Base-by-base conservation (phyloP, 441 rosid genomes). In the Erysimum pusillum region DNA sequence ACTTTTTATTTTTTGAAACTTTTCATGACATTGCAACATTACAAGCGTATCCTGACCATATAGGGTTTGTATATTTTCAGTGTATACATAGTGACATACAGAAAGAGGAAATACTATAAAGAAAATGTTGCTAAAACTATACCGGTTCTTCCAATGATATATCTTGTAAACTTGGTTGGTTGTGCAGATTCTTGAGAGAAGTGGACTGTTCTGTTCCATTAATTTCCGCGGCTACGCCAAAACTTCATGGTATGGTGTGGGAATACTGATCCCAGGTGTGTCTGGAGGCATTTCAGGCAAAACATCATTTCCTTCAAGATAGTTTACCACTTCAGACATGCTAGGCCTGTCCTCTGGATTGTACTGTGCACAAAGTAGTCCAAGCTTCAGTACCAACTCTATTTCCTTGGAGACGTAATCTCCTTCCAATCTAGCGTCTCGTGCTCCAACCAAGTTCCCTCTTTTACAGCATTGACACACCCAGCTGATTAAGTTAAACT, bases 371-470 rank as follows among this genome's bases (percentile, higher is more conserved):
- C 90, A 89, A 14, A 89, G 73, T 67, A 88, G 61, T 13, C 91
- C 93, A 17, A 91, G 80, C 74, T 84, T 88, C 67, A 91, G 64
- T 69, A 89, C 87, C 73, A 83, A 45, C 76, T 86, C 89, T 63
- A 87, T 82, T 71, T 91, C 91, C 45, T 88, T 81, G 39, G 20
- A 59, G 38, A 62, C 82, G 18, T 76, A 88, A 14, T 80, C 75
- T 25, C 77, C 87, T 61, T 83, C 89, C 74, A 91, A 51, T 76
- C 88, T 86, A 0, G 71, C 85, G 78, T 90, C 95, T 20, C 76
- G 35, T 0, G 81, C 84, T 63, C 80, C 78, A 4, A 83, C 77
- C 58, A 91, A 80, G 32, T 48, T 76, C 8, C 87, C 89, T 66
- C 79, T 84, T 69, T 69, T 75, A 69, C 86, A 88, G 78, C 80